Evolutionary conservation across 768 basidiomycete species (phyloP), one percentile per base, ranked within the genome.

Genomic region (Myochromella boudieri): DNA sequence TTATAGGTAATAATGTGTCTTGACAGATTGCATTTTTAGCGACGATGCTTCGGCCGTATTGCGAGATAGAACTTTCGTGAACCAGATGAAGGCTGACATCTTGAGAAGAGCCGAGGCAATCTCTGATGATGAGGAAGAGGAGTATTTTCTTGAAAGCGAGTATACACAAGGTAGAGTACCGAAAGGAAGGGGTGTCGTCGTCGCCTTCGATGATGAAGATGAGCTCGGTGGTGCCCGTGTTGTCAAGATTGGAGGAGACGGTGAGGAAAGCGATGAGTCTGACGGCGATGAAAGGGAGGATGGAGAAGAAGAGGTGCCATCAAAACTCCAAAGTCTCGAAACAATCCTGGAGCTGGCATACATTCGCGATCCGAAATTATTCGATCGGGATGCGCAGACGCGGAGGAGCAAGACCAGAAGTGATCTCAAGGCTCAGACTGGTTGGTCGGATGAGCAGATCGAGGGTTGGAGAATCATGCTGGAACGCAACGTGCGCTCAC

Each of bases 401-500:
- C 65, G 91, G 44, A 70, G 87, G 48, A 77, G 85, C 50, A 85
- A 86, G 57, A 73, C 75, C 0, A 69, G 95, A 21, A 71, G 68
- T 1, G 81, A 86, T 32, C 68, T 98, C 44, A 81, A 76, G 54
- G 70, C 75, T 17, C 74, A 79, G 55, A 95, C 91, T 27, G 86
- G 86, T 9, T 88, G 85, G 83, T 70, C 62, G 8, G 83, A 97
- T 58, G 87, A 87, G 55, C 93, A 95, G 60, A 83, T 97, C 21
- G 93, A 97, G 64, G 94, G 93, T 0, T 97, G 93, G 93, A 78
- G 68, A 46, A 83, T 89, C 45, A 91, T 95, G 86, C 64, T 97
- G 48, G 95, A 97, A 47, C 70, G 86, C 55, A 85, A 95, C 58
- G 94, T 95, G 58, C 51, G 87, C 72, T 28, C 25, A 25, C 17